A percentile compares a stretch with the other conserved stretches of the same genome.
These are phyloP conservation scores for Daedaleopsis sinensis DNA, from an alignment of 768 basidiomycete genomes.

Conservation along the genomic window DNA sequence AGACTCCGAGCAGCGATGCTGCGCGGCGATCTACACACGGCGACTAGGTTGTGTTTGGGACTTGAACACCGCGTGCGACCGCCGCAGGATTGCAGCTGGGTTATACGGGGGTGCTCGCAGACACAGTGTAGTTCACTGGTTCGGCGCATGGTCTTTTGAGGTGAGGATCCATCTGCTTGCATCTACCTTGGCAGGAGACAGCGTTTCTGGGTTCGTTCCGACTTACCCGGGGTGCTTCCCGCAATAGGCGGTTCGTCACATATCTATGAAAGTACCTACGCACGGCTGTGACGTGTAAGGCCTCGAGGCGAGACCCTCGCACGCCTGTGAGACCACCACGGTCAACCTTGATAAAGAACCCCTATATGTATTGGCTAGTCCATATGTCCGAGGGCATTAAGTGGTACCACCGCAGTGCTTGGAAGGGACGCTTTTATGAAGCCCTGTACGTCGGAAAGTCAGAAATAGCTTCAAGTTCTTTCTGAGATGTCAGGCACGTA, in stretches of 20 bases:
- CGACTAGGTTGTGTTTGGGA: background rate
- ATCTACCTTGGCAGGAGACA: too few relatives aligned
- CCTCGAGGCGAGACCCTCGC: slow-evolving; percentile 12
- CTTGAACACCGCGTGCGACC: background rate
- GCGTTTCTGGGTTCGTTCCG: background rate
- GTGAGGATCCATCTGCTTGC: too few relatives aligned
- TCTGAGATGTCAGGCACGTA: too few relatives aligned
- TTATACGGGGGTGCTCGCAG: too few relatives aligned
- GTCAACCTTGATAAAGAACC: background rate
- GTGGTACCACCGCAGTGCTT: too few relatives aligned
- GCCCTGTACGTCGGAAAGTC: too few relatives aligned
- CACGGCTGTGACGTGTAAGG: background rate
- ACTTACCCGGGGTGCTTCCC: background rate
- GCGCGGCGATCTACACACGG: too few relatives aligned
- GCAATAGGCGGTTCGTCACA: background rate
- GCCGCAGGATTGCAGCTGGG: background rate
- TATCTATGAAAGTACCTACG: background rate
- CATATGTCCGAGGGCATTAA: background rate
- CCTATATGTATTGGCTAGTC: too few relatives aligned
- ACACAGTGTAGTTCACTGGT: too few relatives aligned
- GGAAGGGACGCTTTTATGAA: too few relatives aligned
- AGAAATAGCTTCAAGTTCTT: too few relatives aligned
- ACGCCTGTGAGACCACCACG: slow-evolving; percentile 17
- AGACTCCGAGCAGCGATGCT: background rate
- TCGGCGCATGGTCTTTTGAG: too few relatives aligned